phyloP scores from a whole-genome alignment of 164 flowering plant species.

The Hamamelis virginiana region DNA sequence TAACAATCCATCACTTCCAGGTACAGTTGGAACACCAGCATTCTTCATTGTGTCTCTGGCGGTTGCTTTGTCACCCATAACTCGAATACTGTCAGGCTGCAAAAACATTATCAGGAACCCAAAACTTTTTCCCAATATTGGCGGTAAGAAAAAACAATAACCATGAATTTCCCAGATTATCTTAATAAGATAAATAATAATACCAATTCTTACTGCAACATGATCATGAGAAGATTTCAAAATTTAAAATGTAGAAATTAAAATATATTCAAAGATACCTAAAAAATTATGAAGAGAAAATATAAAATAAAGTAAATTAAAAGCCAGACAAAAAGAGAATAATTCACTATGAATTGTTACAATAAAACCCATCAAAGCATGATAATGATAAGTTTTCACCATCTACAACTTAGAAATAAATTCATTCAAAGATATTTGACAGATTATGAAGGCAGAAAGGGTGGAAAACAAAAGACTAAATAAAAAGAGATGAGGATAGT shows the following conservation, averaged over 20 bases:
- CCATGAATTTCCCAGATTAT: too few species aligned
- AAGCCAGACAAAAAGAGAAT: too few species aligned
- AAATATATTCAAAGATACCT: too few species aligned
- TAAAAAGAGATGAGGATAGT: neutral
- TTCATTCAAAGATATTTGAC: neutral
- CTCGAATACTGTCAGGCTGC: slow-evolving; percentile 95
- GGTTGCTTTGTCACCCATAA: slow-evolving; percentile 98
- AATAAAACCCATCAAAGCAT: neutral
- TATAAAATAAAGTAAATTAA: too few species aligned
- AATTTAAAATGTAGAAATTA: too few species aligned
- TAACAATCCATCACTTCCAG: slow-evolving; percentile 94
- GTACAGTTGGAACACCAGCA: slow-evolving; percentile 99
- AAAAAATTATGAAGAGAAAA: too few species aligned
- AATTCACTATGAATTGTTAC: neutral
- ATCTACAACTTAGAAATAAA: neutral
- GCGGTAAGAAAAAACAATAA: too few species aligned
- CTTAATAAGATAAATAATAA: too few species aligned
- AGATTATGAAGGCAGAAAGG: neutral
- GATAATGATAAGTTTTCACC: neutral
- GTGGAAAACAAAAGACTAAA: neutral
- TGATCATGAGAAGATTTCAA: too few species aligned
- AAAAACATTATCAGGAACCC: slow-evolving; percentile 8
- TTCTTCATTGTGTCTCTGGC: slow-evolving; percentile 98
- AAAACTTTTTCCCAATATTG: neutral
- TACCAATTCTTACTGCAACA: too few species aligned